Conservation (phyloP, 768 basidiomycete genomes). For the Strobilomyces echinocephalus region DNA sequence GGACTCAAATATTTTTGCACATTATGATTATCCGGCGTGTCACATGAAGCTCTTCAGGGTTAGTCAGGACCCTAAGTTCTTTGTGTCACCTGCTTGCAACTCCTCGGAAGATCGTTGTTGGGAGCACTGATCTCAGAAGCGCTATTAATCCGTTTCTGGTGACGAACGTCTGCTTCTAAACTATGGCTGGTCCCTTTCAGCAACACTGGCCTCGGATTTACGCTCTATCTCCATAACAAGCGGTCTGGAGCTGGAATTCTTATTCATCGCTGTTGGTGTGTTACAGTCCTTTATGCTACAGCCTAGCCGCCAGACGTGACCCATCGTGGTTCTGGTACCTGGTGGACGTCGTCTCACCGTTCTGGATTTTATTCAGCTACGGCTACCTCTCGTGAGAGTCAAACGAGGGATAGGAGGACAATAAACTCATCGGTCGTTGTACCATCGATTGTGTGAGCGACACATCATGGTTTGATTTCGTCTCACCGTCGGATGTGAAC, state of each 20-base stretch:
- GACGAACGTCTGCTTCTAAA: neutral
- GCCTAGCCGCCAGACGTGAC: neutral
- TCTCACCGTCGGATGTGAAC: neutral
- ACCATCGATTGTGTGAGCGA: neutral
- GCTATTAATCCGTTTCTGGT: neutral
- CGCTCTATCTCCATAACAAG: neutral
- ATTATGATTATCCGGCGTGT: neutral
- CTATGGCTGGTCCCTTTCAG: neutral
- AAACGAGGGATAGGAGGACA: neutral
- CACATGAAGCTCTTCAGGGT: neutral
- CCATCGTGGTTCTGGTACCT: neutral
- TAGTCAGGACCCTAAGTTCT: neutral
- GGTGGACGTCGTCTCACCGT: neutral
- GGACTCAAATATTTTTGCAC: neutral
- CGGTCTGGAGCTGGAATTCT: neutral
- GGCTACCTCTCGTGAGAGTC: neutral
- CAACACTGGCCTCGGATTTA: neutral
- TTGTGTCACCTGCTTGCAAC: neutral
- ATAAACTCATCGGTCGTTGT: neutral
- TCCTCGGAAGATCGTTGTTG: slow-evolving; percentile 2
- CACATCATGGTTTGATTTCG: slow-evolving; percentile 1
- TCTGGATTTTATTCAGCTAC: neutral
- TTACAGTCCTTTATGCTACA: neutral
- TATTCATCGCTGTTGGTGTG: neutral
- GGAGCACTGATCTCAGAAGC: no score